Evolutionary conservation across 805 yeast genomes (phyloP).

Genomic region (Saccharomycopsis amapae): DNA sequence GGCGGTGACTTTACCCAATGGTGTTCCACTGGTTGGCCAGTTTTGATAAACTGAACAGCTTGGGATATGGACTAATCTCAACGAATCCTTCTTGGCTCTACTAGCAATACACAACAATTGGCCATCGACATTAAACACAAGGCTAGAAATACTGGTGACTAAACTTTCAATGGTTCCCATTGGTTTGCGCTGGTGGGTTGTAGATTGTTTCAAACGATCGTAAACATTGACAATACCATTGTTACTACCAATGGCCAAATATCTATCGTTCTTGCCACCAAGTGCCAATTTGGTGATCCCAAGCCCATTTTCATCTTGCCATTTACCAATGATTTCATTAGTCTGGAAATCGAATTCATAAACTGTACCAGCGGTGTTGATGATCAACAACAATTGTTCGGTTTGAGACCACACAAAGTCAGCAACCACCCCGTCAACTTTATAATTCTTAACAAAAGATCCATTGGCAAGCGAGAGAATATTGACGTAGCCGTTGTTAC

Average conservation of each 20-base stretch:
- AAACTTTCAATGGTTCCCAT: constrained; percentile 65
- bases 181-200: constrained; percentile 36
- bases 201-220: constrained; percentile 37
- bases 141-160: constrained; percentile 68
- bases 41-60: constrained; percentile 79
- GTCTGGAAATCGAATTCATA: constrained; percentile 70
- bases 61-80: constrained; percentile 82
- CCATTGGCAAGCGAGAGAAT: constrained; percentile 68
- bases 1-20: constrained; percentile 86
- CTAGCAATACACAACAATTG: constrained; percentile 85
- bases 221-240: constrained; percentile 88
- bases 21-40: constrained; percentile 98
- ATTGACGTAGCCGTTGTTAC: constrained; percentile 89
- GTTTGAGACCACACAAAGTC: constrained; percentile 67
- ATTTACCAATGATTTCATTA: constrained; percentile 49
- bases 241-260: constrained; percentile 83
- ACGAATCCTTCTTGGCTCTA: constrained; percentile 76
- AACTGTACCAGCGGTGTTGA: constrained; percentile 76
- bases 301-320: constrained; percentile 83
- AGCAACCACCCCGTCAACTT: constrained; percentile 77
- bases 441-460: constrained; percentile 82
- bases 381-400: constrained; percentile 42
- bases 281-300: constrained; percentile 73
- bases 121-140: constrained; percentile 79
- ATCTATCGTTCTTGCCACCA: constrained; percentile 65